These are phyloP conservation scores for Pseudoneurospora amorphoporcata DNA, from an alignment of 495 filamentous ascomycete genomes.

Conservation along the genomic window DNA sequence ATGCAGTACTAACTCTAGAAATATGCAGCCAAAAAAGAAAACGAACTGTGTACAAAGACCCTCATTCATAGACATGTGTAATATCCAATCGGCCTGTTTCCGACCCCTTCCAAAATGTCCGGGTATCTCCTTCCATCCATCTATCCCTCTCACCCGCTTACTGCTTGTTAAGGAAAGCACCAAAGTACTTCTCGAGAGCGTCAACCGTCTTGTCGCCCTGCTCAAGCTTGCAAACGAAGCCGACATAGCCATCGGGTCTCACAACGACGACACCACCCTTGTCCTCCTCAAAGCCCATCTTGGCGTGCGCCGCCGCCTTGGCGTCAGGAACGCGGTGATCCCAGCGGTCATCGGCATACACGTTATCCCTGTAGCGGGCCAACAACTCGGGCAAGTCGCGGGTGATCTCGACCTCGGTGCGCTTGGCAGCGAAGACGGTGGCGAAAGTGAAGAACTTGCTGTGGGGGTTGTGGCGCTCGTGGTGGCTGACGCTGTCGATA, in stretches of 20 bases:
- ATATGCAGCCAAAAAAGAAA: neutral
- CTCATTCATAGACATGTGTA: neutral
- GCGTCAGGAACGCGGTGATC: conserved; percentile 59
- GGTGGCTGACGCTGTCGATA: conserved; percentile 55
- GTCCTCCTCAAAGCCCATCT: conserved; percentile 69
- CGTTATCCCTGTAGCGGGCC: conserved; percentile 65
- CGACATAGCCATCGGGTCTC: conserved; percentile 78
- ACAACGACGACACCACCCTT: conserved; percentile 72
- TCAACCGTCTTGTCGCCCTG: conserved; percentile 72
- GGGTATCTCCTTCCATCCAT: neutral
- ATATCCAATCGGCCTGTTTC: neutral
- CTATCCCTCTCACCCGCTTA: conserved; percentile 1
- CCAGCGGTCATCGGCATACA: conserved; percentile 80
- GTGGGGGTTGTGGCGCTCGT: conserved; percentile 76
- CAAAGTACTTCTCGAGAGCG: conserved; percentile 76
- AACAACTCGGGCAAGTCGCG: conserved; percentile 56
- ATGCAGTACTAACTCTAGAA: neutral
- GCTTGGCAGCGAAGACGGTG: conserved; percentile 56
- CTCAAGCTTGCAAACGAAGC: conserved; percentile 57
- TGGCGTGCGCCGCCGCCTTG: conserved; percentile 66
- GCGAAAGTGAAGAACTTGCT: conserved; percentile 69
- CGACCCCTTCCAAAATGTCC: neutral
- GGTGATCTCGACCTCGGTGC: conserved; percentile 54
- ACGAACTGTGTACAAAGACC: neutral
- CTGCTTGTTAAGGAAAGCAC: conserved; percentile 47